Base-by-base conservation (phyloP, 805 yeast genomes). In the Zygosaccharomyces kombuchaensis region DNA sequence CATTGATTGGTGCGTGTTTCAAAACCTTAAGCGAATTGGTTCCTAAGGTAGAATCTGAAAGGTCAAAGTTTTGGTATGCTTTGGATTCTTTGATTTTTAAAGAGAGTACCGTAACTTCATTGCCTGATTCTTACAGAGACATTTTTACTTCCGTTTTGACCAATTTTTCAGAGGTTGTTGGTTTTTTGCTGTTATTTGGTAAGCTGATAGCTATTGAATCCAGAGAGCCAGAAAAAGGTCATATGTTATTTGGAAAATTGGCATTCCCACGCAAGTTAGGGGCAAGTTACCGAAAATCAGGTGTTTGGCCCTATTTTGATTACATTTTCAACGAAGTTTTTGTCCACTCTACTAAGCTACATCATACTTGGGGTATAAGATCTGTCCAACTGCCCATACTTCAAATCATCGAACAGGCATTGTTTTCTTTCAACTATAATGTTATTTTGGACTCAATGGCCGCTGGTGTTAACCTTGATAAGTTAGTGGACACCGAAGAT, bases 231-330 rank as follows among this genome's bases (percentile, higher is more conserved):
- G 46, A 56, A 9, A 58, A 47, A 14, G 58, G 57, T 16, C 47
- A 53, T 25, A 55, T 66, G 37, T 63, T 63, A 2, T 69, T 73
- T 51, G 74, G 77, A 12, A 71, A 70, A 4, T 57, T 81, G 10
- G 71, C 79, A 9, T 84, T 73, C 55, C 96, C 96, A 0, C 55
- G 69, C 6, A 78, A 75, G 43, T 61, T 88, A 22, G 96, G 96
- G 0, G 60, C 61, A 2, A 69, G 71, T 0, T 76, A 80, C 51
- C 74, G 95, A 55, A 76, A 72, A 26, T 62, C 72, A 13, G 96
- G 96, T 2, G 65, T 88, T 5, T 79, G 89, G 78, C 88, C 93
- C 2, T 91, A 90, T 56, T 62, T 86, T 44, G 91, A 87, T 43
- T 88, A 78, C 55, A 60, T 89, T 10, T 58, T 85, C n/a, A 67